Base-by-base conservation (phyloP, 805 yeast species). In the Metschnikowia bowlesiae region DNA sequence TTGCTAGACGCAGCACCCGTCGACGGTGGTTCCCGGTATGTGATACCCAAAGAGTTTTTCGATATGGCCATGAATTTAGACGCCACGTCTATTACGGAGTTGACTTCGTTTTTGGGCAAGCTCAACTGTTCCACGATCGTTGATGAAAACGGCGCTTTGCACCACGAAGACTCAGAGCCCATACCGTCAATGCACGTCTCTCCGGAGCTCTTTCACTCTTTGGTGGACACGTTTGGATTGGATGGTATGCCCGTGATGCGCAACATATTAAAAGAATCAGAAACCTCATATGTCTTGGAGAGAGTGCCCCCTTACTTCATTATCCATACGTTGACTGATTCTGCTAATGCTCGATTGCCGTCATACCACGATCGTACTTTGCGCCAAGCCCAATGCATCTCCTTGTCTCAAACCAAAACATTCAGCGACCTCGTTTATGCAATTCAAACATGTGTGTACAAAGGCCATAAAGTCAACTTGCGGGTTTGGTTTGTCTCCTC, bases 181-280 rank as follows among this genome's bases (percentile, higher is more conserved):
- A 58, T 52, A 29, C 55, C 57, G n/a, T 53, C 62, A 11, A 50
- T 54, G 39, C 59, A 56, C 37, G 64, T 84, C 0, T 67, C 80
- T 0, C 76, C 75, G 6, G 63, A 67, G 5, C 70, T 78, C 2
- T 84, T 80, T 55, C 58, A 69, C 2, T 60, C 69, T 51, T 62
- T 85, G 8, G 64, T 62, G 1, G 68, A 71, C 32, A 80, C 85
- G 83, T 84, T 82, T 62, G 87, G 86, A 0, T 46, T 79, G 22
- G 60, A 65, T 1, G 73, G 75, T 0, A 62, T 53, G 7, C 73
- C 75, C 1, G 67, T 72, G 8, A 52, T 66, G 6, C 63, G 77
- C 44, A 61, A 62, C 22, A 48, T 72, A 4, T 50, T 66, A 6
- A 41, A 57, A 3, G 63, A 67, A 47, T 57, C 56, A 14, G 60